Evolutionary conservation across 2,329 filamentous ascomycete genomes (phyloP).

Genomic region (Aspergillus japonicus): DNA sequence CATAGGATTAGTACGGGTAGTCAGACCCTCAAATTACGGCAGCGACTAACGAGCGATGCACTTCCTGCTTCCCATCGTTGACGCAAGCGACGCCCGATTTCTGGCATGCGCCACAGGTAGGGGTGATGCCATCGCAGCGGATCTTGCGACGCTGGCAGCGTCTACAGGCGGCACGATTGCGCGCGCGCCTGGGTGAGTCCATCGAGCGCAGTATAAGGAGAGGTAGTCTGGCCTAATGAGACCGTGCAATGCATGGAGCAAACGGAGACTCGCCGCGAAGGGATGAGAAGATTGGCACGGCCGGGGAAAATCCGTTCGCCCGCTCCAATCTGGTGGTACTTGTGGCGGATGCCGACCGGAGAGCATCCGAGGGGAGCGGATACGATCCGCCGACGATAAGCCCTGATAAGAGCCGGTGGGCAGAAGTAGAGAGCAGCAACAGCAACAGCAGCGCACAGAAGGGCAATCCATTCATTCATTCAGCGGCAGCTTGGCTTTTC

Average conservation of each 20-base stretch:
- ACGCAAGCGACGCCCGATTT: conserved; percentile 45
- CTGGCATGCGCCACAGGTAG: conserved; percentile 46
- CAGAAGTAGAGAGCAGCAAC: background rate
- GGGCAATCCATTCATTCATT: too few species aligned
- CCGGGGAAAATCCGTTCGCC: background rate
- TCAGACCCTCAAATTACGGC: too few species aligned
- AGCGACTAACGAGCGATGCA: conserved; percentile 43
- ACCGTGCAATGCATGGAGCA: background rate
- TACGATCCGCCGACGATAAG: background rate
- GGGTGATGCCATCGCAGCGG: conserved; percentile 47
- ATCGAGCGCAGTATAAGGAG: conserved; percentile 10
- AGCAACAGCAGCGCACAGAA: too few species aligned
- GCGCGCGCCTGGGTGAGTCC: conserved; percentile 30
- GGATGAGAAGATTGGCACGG: background rate
- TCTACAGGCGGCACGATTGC: conserved; percentile 34
- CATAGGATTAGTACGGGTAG: too few species aligned
- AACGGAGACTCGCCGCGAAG: background rate
- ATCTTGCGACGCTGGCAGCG: conserved; percentile 53
- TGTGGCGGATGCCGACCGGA: too few species aligned
- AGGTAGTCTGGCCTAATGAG: too few species aligned
- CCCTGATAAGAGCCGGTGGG: background rate
- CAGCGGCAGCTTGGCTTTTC: too few species aligned
- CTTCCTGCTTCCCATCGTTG: conserved; percentile 48
- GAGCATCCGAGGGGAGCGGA: background rate
- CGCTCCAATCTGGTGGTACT: too few species aligned